Conservation (phyloP, 805 yeast species). For the Metschnikowia borealis region DNA sequence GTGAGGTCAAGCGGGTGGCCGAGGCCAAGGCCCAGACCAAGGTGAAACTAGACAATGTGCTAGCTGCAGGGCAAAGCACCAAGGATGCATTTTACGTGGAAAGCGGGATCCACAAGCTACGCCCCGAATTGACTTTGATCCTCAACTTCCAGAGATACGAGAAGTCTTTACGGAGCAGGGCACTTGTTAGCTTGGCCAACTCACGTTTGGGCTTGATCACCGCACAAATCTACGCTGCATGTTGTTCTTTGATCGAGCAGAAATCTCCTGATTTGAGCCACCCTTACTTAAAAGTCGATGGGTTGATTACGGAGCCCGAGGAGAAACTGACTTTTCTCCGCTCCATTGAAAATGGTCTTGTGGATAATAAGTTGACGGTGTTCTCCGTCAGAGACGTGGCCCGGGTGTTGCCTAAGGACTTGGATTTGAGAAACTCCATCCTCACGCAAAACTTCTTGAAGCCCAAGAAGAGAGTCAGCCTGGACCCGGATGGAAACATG, state of each 20-base stretch:
- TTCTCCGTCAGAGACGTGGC: conserved; percentile 33
- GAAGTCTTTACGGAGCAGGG: conserved; percentile 60
- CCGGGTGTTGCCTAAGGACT: conserved; percentile 33
- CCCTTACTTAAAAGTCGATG: conserved; percentile 42
- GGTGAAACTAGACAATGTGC: conserved; percentile 28
- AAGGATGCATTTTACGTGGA: conserved; percentile 25
- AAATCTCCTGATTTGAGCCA: conserved; percentile 42
- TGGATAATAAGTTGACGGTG: conserved; percentile 33
- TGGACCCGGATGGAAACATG: conserved; percentile 1
- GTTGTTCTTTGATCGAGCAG: conserved; percentile 57
- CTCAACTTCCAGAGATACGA: conserved; percentile 65
- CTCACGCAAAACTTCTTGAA: conserved; percentile 39
- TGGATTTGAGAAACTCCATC: conserved; percentile 46
- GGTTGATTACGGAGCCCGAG: conserved; percentile 50
- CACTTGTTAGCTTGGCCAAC: conserved; percentile 57
- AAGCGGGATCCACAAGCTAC: conserved; percentile 42
- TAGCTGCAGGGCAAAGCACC: conserved; percentile 28
- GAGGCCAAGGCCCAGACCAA: conserved; percentile 61
- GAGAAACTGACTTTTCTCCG: conserved; percentile 26
- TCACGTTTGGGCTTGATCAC: conserved; percentile 70
- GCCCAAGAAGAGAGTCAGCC: conserved; percentile 20
- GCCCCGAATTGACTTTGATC: conserved; percentile 48
- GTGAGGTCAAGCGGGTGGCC: conserved; percentile 41
- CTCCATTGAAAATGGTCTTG: conserved; percentile 30
- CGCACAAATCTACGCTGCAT: conserved; percentile 56